Evolutionary conservation across 139 green algal genomes (phyloP), one percentile per base, ranked within the genome.

Genomic region (Ettlia oleoabundans): DNA sequence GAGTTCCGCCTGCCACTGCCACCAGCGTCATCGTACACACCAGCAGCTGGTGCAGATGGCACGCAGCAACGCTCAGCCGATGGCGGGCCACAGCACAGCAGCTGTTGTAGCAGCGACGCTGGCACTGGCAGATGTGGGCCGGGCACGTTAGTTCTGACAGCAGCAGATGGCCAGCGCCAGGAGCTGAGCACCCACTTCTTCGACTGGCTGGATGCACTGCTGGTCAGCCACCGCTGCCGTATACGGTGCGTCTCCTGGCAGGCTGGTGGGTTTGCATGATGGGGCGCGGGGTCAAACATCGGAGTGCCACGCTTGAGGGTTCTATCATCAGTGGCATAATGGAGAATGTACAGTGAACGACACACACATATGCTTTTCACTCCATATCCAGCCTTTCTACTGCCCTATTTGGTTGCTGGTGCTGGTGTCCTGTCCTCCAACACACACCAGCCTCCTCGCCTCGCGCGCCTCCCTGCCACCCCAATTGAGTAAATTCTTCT

Each of bases 121-220:
- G 61, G 61, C 61, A 41, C n/a, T 30, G 28, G 64, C 64, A 3
- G 69, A 28, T 40, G 8, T 4, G 4, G 2, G 3, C 47, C n/a
- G 3, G 47, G 72, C 33, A 81, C 40, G 19, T 58, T 81, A n/a
- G 40, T 43, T n/a, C 33, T 73, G 28, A 82, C 58, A 2, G 52
- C 73, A 40, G 73, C 73, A 2, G 73, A 80, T 5, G 73, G 73
- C 22, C 8, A 24, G 53, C 32, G 28, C 30, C 30, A 83, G 32
- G 3, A 18, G 21, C 21, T 71, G 47, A 21, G 35, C 63, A 61
- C 75, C 58, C 51, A 62, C 61, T 83, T 95, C 43, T 89, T 91
- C 64, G 79, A 86, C 41, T 93, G 89, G 69, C 81, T 96, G 33
- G 52, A 87, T 33, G 5, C 28, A 4, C 53, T 91, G 76, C 55